phyloP scores from a whole-genome alignment of 805 yeast species.

The Spathaspora hagerdaliae region DNA sequence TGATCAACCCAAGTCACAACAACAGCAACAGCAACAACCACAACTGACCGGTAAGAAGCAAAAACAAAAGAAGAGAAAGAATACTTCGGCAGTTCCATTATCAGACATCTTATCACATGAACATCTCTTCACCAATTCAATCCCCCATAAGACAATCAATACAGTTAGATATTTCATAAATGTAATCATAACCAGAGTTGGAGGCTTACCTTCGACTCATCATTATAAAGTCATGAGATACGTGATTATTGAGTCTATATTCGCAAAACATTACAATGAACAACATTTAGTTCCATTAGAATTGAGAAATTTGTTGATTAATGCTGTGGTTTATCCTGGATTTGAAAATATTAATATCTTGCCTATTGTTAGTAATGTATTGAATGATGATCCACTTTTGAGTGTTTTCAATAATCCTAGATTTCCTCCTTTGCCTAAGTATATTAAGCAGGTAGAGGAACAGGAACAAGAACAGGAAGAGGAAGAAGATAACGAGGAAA shows the following conservation, averaged over 20 bases:
- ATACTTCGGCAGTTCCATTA: constrained; percentile 43
- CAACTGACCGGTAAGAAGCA: constrained; percentile 3
- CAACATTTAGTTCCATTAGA: constrained; percentile 25
- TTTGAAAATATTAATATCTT: constrained; percentile 58
- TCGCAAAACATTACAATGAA: constrained; percentile 18
- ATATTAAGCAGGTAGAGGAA: constrained; percentile 22
- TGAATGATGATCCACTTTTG: constrained; percentile 47
- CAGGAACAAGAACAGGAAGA: constrained; percentile 33
- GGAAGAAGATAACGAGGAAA: constrained; percentile 33
- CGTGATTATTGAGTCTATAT: constrained; percentile 32
- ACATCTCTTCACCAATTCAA: constrained; percentile 45
- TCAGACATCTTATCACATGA: constrained; percentile 69
- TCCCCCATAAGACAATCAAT: constrained; percentile 33
- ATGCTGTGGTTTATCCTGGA: constrained; percentile 68
- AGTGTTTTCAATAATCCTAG: constrained; percentile 72
- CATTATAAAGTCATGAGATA: constrained; percentile 51
- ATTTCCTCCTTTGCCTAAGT: constrained; percentile 51
- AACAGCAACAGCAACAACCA: constrained; percentile 4
- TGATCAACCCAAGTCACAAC: constrained; percentile 4
- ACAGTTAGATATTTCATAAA: constrained; percentile 45
- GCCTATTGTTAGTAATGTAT: constrained; percentile 61
- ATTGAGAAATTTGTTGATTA: constrained; percentile 38
- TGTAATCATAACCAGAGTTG: constrained; percentile 43
- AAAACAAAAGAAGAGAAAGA: constrained; percentile 36
- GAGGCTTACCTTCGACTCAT: constrained; percentile 56